phyloP scores from a whole-genome alignment of 2,329 filamentous ascomycete species.

The Verticillium isaacii region DNA sequence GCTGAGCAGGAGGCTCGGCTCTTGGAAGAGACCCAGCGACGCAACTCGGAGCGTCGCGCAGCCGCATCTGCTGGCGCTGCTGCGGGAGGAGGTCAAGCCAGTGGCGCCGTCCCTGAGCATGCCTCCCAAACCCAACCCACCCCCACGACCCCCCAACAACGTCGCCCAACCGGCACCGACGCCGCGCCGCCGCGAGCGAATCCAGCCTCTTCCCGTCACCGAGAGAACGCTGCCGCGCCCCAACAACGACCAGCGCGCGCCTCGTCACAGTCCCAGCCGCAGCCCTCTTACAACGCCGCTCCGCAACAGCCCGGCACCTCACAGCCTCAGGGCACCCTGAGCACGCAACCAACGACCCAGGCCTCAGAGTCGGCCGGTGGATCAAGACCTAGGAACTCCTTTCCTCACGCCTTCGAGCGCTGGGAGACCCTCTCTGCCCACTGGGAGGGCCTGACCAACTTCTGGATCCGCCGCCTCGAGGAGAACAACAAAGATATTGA shows the following conservation, averaged over 20 bases:
- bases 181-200: slow-evolving; percentile 14
- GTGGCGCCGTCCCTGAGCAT: slow-evolving; percentile 7
- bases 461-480: slow-evolving; percentile 92
- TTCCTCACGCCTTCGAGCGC: slow-evolving; percentile 94
- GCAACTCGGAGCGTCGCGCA: slow-evolving; percentile 57
- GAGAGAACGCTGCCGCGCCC: slow-evolving; percentile 17
- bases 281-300: slow-evolving; percentile 7
- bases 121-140: slow-evolving; percentile 7
- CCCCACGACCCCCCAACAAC: slow-evolving; percentile 12
- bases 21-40: slow-evolving; percentile 50
- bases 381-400: slow-evolving; percentile 58
- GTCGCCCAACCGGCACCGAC: slow-evolving; percentile 9
- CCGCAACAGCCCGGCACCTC: slow-evolving; percentile 7
- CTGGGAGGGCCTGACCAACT: slow-evolving; percentile 95
- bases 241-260: slow-evolving; percentile 18
- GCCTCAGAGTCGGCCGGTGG: slow-evolving; percentile 19
- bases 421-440: slow-evolving; percentile 97
- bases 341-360: slow-evolving; percentile 25
- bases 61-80: slow-evolving; percentile 47
- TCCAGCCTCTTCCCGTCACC: slow-evolving; percentile 15
- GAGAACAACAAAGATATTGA: slow-evolving; percentile 84
- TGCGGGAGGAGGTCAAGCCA: slow-evolving; percentile 16
- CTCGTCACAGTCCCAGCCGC: slow-evolving; percentile 19
- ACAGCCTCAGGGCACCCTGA: slow-evolving; percentile 7
- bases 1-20: slow-evolving; percentile 52